Conservation (phyloP, 257 asterid species). For the Sherardia arvensis region DNA sequence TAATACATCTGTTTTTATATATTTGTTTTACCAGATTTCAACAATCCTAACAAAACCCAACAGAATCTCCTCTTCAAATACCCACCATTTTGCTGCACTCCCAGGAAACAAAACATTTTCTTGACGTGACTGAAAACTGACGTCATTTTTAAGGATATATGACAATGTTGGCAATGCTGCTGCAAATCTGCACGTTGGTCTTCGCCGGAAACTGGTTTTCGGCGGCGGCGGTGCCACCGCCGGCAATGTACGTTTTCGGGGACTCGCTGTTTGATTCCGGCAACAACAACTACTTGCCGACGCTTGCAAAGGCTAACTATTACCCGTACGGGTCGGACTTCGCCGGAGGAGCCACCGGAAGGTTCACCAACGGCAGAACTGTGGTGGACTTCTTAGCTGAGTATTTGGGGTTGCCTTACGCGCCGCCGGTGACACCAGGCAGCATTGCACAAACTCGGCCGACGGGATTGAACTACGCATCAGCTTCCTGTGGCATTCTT, state of each 20-base stretch:
- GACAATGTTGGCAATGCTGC: background rate
- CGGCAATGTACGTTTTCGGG: constrained; percentile 60
- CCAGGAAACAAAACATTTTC: background rate
- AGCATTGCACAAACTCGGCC: background rate
- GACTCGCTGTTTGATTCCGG: constrained; percentile 70
- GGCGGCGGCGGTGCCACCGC: constrained; percentile 10
- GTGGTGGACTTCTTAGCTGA: constrained; percentile 67
- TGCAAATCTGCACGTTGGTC: background rate
- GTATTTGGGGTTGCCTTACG: constrained; percentile 44
- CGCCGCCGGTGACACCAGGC: constrained; percentile 27
- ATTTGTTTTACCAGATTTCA: background rate
- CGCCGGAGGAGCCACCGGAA: constrained; percentile 45
- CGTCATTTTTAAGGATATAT: too few species aligned
- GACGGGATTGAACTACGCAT: constrained; percentile 65
- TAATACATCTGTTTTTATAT: too few species aligned
- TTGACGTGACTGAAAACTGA: background rate
- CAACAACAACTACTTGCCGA: constrained; percentile 49
- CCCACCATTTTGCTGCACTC: too few species aligned
- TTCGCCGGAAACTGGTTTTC: background rate
- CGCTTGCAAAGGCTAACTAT: constrained; percentile 45
- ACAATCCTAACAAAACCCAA: background rate
- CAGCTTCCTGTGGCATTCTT: constrained; percentile 68
- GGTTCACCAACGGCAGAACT: constrained; percentile 66
- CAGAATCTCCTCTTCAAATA: background rate
- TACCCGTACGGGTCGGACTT: constrained; percentile 54